Evolutionary conservation across 1,284 basidiomycete genomes (phyloP), one percentile per base, ranked within the genome.

Genomic region (Puccinia polysora): DNA sequence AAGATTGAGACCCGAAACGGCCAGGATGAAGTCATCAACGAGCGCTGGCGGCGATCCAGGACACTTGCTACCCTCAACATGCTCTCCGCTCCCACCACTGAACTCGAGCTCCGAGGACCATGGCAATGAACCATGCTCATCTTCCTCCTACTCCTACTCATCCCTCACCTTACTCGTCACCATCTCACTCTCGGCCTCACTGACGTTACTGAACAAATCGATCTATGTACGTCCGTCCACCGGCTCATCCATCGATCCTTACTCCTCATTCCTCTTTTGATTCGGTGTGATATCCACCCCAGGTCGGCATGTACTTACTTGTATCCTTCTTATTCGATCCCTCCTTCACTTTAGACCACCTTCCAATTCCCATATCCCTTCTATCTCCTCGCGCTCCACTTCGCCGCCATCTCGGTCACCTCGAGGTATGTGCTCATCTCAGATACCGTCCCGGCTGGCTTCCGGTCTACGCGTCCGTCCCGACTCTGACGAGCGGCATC

Each of bases 311-410:
- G 2, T 12, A 25, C 12, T 15, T 3, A 45, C 23, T 45, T 40
- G 12, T 5, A 6, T 49, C 5, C 28, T 43, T 23, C 45, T 49
- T 14, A 64, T n/a, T 38, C 34, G 4, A n/a, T 38, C 28, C 25
- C 40, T 36, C 38, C 59, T 28, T 4, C 34, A 4, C 28, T 49
- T n/a, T 50, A 65, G 64, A 68, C 65, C 53, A 47, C 65, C 10
- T 58, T 68, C 45, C 12, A 34, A 30, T 68, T 56, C 14, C 65
- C 65, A 14, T 68, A 28, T 40, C 65, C 65, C 6, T 68, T 68
- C 52, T 53, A 68, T 20, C 38, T 68, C 2, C 65, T 68, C 53
- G 53, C 65, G 1, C 53, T 58, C 10, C 65, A 68, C 45, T 68
- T 68, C 34, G 65, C 53, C 8, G 25, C 65, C 23, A 68, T 68